A percentile compares a stretch with the other conserved stretches of the same genome.
phyloP scores from a whole-genome alignment of 106 monocot genomes.

The Alisma plantagoaquatica region DNA sequence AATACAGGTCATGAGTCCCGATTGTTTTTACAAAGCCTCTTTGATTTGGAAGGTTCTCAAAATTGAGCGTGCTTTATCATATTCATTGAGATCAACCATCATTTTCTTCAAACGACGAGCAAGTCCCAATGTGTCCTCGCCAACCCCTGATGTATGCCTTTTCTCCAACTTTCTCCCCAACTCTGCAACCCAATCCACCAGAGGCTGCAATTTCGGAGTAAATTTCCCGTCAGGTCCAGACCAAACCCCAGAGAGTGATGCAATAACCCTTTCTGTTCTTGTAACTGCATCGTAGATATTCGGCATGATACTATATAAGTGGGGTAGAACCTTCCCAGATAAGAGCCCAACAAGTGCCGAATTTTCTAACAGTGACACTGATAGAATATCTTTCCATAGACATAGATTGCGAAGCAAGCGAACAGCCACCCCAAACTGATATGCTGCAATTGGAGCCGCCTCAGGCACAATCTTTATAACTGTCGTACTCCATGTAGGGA shows the following conservation, averaged over 20 bases:
- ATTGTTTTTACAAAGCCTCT: slow-evolving; percentile 66
- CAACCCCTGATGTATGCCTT: slow-evolving; percentile 43
- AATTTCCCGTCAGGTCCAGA: slow-evolving; percentile 34
- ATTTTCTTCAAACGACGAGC: slow-evolving; percentile 80
- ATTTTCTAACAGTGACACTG: slow-evolving; percentile 54
- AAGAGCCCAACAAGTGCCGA: slow-evolving; percentile 74
- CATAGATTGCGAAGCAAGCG: slow-evolving; percentile 79
- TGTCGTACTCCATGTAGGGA: slow-evolving; percentile 62
- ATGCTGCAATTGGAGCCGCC: slow-evolving; percentile 64
- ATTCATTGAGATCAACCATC: slow-evolving; percentile 66
- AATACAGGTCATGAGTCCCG: too few species aligned
- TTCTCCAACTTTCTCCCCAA: slow-evolving; percentile 71
- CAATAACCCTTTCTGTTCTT: slow-evolving; percentile 73
- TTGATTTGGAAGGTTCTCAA: slow-evolving; percentile 52
- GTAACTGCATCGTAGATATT: slow-evolving; percentile 75
- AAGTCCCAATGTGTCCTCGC: slow-evolving; percentile 51
- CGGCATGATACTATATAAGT: slow-evolving; percentile 55
- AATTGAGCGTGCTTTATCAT: slow-evolving; percentile 56
- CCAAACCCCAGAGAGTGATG: slow-evolving; percentile 65
- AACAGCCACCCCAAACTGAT: slow-evolving; percentile 67
- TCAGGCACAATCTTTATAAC: slow-evolving; percentile 62
- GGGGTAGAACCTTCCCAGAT: slow-evolving; percentile 61
- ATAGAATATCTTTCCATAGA: slow-evolving; percentile 74
- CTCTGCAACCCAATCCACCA: slow-evolving; percentile 63
- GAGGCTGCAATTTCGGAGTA: slow-evolving; percentile 52